Percentiles rank a stretch among this genome's conserved stretches.
Evolutionary conservation across 805 yeast species (phyloP).

Genomic region (Sugiyamaella americana): DNA sequence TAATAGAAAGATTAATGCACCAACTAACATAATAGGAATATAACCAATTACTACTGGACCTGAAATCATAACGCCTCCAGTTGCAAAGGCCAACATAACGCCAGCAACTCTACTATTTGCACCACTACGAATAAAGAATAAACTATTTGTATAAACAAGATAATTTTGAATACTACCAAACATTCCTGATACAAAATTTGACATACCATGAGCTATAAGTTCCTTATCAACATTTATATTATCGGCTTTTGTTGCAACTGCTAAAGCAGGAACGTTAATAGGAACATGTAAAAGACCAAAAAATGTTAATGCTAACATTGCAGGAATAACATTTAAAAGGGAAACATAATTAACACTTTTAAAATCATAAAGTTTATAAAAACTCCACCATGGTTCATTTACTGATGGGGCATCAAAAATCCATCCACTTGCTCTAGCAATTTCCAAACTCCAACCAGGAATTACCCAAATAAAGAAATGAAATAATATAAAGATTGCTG

Average conservation of each 20-base stretch:
- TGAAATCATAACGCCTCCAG: constrained; percentile 69
- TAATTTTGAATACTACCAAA: constrained; percentile 90
- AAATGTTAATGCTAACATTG: constrained; percentile 92
- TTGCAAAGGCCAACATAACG: constrained; percentile 76
- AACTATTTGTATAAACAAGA: constrained; percentile 89
- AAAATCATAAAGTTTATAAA: constrained; percentile 69
- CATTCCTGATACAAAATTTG: constrained; percentile 78
- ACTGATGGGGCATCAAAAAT: constrained; percentile 62
- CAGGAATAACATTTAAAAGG: constrained; percentile 66
- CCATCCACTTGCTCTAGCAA: constrained; percentile 76
- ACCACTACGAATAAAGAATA: constrained; percentile 87
- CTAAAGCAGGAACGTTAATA: constrained; percentile 94
- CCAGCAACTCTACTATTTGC: constrained; percentile 90
- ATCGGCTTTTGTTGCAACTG: constrained; percentile 79
- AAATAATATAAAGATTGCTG: constrained; percentile 59
- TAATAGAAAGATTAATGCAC: constrained; percentile 78
- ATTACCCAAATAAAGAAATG: constrained; percentile 60
- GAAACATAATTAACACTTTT: constrained; percentile 67
- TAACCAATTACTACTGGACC: constrained; percentile 93
- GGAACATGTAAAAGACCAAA: constrained; percentile 97
- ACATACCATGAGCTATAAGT: constrained; percentile 88
- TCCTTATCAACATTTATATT: constrained; percentile 84
- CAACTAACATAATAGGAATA: constrained; percentile 95
- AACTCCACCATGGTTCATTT: constrained; percentile 80
- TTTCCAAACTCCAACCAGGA: constrained; percentile 57